phyloP scores from a whole-genome alignment of 495 filamentous ascomycete species.

The Xylaria cubensis region DNA sequence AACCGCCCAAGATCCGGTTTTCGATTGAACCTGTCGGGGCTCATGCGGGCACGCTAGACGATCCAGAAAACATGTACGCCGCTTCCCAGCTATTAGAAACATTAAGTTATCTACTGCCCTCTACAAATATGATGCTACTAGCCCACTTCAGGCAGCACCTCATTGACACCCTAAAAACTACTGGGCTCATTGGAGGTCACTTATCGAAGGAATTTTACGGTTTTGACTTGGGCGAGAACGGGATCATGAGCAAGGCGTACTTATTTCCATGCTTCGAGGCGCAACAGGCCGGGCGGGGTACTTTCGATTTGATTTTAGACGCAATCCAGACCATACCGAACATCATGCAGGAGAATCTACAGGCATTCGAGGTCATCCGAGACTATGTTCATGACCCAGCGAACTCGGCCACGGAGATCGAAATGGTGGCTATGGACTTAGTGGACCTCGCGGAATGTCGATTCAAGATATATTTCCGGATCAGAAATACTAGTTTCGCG shows the following conservation, averaged over 20 bases:
- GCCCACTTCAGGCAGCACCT: constrained; percentile 37
- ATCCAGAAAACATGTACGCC: constrained; percentile 36
- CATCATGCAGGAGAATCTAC: constrained; percentile 19
- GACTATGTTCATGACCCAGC: constrained; percentile 22
- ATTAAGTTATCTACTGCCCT: constrained; percentile 25
- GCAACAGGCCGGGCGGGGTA: constrained; percentile 22
- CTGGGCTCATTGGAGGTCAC: constrained; percentile 21
- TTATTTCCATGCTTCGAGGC: constrained; percentile 39
- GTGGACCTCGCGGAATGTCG: constrained; percentile 36
- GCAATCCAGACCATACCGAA: constrained; percentile 31
- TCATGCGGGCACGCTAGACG: constrained; percentile 32
- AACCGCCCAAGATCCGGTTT: constrained; percentile 35
- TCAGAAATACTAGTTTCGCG: constrained; percentile 36
- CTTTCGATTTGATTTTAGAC: constrained; percentile 31
- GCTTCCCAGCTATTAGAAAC: constrained; percentile 25
- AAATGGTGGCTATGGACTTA: constrained; percentile 45
- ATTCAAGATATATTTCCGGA: constrained; percentile 46
- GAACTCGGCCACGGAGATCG: constrained; percentile 26
- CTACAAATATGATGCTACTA: constrained; percentile 29
- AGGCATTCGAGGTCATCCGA: constrained; percentile 24
- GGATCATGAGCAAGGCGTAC: constrained; percentile 35
- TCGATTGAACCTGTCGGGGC: constrained; percentile 41
- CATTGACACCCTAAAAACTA: constrained; percentile 11
- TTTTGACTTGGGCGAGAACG: constrained; percentile 37
- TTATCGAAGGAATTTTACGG: constrained; percentile 37